Evolutionary conservation across 2,329 filamentous ascomycete species (phyloP).

Genomic region (Orbilia brochopaga): DNA sequence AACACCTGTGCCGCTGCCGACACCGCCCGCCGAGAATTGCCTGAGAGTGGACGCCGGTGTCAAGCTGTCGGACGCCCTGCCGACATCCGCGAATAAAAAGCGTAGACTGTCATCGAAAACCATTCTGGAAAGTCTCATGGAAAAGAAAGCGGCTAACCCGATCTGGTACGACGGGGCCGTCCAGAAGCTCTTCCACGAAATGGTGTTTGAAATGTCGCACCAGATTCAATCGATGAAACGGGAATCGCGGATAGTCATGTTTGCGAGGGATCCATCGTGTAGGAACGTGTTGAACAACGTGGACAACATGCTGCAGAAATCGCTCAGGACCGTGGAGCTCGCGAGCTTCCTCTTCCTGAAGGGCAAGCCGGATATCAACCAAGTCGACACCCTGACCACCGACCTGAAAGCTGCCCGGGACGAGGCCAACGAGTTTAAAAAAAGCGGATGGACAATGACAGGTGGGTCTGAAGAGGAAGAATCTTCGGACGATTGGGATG

Average conservation of each 20-base stretch:
- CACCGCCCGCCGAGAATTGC: slow-evolving; percentile 14
- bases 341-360: slow-evolving; percentile 46
- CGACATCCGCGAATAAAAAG: slow-evolving; percentile 45
- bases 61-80: slow-evolving; percentile 30
- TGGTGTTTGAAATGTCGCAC: slow-evolving; percentile 50
- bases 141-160: slow-evolving; percentile 46
- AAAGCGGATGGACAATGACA: slow-evolving; percentile 47
- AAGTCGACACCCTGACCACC: slow-evolving; percentile 28
- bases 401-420: slow-evolving; percentile 27
- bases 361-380: slow-evolving; percentile 37
- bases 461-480: slow-evolving; percentile 23
- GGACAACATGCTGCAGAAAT: slow-evolving; percentile 48
- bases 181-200: slow-evolving; percentile 49
- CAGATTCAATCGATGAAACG: slow-evolving; percentile 50
- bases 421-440: slow-evolving; percentile 40
- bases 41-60: slow-evolving; percentile 30
- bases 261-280: slow-evolving; percentile 45
- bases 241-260: slow-evolving; percentile 49
- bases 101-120: slow-evolving; percentile 41
- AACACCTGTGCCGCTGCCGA: slow-evolving; percentile 13
- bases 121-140: slow-evolving; percentile 48
- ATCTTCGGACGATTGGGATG: neutral
- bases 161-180: slow-evolving; percentile 45
- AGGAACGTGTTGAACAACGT: slow-evolving; percentile 29
- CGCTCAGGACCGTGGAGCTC: slow-evolving; percentile 34